These are phyloP conservation scores for Coniochaeta ligniaria DNA, from an alignment of 2,329 filamentous ascomycete species.

Conservation along the genomic window DNA sequence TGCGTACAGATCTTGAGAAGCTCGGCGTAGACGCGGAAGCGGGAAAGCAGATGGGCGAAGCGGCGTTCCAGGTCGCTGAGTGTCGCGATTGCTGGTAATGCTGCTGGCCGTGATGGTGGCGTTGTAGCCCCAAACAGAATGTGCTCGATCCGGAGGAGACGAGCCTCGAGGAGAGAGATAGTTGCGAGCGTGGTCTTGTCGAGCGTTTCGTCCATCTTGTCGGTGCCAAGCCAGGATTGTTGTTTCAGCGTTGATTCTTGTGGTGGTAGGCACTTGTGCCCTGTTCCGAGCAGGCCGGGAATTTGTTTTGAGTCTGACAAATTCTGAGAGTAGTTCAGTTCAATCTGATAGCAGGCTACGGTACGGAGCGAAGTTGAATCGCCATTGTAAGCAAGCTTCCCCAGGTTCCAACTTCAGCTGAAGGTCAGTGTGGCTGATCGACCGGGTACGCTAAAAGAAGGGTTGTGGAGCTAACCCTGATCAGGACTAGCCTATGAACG, in stretches of 20 bases:
- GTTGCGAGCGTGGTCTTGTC: slow-evolving; percentile 49
- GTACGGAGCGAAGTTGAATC: not conserved
- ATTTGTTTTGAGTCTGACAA: too few relatives aligned
- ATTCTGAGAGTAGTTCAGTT: too few relatives aligned
- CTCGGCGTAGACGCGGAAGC: slow-evolving; percentile 50
- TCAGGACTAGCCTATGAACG: not conserved
- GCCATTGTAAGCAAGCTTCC: not conserved
- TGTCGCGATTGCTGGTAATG: slow-evolving; percentile 32
- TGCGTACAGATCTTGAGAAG: slow-evolving; percentile 52
- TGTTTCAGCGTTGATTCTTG: not conserved
- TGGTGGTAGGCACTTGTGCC: not conserved
- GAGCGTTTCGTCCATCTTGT: slow-evolving; percentile 24
- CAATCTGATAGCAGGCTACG: too few relatives aligned
- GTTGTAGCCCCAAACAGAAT: slow-evolving; percentile 43
- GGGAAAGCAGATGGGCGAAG: slow-evolving; percentile 41
- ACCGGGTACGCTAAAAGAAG: not conserved
- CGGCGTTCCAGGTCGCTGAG: slow-evolving; percentile 47
- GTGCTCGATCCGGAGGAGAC: slow-evolving; percentile 53
- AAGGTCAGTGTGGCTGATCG: not conserved
- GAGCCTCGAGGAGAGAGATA: slow-evolving; percentile 48
- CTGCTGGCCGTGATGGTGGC: slow-evolving; percentile 22
- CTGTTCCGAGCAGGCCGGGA: not conserved
- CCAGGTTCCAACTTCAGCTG: not conserved
- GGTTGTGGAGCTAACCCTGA: not conserved
- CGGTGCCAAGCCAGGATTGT: not conserved